phyloP scores from a whole-genome alignment of 1,139 yeast genomes.

The Suhomyces taliae region DNA sequence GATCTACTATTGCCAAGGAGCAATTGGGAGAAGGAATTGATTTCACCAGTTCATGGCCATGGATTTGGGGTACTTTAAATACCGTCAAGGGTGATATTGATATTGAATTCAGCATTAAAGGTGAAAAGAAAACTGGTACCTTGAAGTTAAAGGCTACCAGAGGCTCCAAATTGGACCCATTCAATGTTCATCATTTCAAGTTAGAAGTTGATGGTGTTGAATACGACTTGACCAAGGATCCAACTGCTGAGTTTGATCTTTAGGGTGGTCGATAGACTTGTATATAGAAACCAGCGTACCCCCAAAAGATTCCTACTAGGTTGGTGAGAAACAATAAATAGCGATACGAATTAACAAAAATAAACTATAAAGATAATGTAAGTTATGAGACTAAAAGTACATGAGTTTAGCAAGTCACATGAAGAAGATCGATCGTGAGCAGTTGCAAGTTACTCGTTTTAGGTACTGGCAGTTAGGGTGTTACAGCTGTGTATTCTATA shows the following conservation, averaged over 20 bases:
- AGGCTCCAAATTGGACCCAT: slow-evolving; percentile 54
- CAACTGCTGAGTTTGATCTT: slow-evolving; percentile 38
- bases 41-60: slow-evolving; percentile 72
- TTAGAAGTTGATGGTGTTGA: slow-evolving; percentile 37
- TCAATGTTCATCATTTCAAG: slow-evolving; percentile 60
- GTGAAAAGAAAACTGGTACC: slow-evolving; percentile 53
- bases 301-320: too few relatives aligned
- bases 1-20: slow-evolving; percentile 67
- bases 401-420: too few relatives aligned
- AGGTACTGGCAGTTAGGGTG: too few relatives aligned
- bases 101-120: slow-evolving; percentile 68
- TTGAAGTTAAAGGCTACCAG: slow-evolving; percentile 61
- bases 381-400: too few relatives aligned
- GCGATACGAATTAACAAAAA: too few relatives aligned
- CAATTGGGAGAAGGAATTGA: slow-evolving; percentile 74
- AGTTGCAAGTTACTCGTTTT: too few relatives aligned
- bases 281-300: not conserved
- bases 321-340: too few relatives aligned
- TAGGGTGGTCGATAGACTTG: not conserved
- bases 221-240: slow-evolving; percentile 54
- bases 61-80: slow-evolving; percentile 85
- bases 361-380: too few relatives aligned
- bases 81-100: slow-evolving; percentile 81
- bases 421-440: too few relatives aligned
- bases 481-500: too few relatives aligned